Evolutionary conservation across 148 eudicot genomes (phyloP).

Genomic region (Nepenthes mirabilis): DNA sequence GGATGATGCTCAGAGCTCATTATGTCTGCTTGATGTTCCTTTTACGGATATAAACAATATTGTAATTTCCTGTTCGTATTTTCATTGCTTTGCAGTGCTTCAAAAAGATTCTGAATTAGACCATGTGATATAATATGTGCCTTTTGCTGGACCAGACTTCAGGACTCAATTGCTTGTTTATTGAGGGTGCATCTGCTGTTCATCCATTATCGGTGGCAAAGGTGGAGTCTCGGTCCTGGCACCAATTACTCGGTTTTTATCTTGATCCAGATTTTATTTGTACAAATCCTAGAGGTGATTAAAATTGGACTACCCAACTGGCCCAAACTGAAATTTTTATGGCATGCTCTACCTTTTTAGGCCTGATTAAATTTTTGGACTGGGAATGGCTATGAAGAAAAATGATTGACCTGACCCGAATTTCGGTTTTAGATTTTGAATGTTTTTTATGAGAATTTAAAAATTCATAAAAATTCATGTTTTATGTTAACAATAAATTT

Average conservation of each 20-base stretch:
- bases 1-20: constrained; percentile 44
- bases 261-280: not conserved
- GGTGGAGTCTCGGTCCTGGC: constrained; percentile 23
- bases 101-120: not conserved
- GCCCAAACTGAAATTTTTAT: no score
- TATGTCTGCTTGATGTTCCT: constrained; percentile 57
- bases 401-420: no score
- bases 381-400: no score
- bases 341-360: no score
- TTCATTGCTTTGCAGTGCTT: not conserved
- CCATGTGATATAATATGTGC: constrained; percentile 3
- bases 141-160: constrained; percentile 34
- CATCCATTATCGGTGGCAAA: constrained; percentile 82
- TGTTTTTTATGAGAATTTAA: no score
- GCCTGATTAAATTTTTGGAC: no score
- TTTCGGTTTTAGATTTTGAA: no score
- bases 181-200: constrained; percentile 80
- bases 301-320: no score
- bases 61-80: constrained; percentile 23
- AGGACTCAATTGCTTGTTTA: constrained; percentile 38
- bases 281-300: no score
- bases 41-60: constrained; percentile 79
- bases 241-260: not conserved
- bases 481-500: no score
- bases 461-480: no score